Conservation (phyloP, 2,329 filamentous ascomycete species). For the Alternaria triticina region DNA sequence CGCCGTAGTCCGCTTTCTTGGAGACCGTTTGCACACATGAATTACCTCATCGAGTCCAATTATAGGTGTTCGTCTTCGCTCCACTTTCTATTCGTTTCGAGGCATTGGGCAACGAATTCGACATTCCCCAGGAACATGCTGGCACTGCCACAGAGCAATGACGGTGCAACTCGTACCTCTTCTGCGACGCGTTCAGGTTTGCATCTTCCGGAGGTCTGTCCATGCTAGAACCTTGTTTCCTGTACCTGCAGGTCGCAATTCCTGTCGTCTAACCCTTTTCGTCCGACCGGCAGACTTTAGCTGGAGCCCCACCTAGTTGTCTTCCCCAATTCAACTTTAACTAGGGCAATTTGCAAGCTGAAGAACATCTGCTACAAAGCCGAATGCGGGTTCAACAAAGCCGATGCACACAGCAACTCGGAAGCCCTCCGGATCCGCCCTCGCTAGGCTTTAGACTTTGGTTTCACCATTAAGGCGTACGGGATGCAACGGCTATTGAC, state of each 20-base stretch:
- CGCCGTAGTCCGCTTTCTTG: not conserved
- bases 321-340: not conserved
- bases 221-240: constrained; percentile 2
- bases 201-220: not conserved
- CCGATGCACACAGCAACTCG: not conserved
- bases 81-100: not conserved
- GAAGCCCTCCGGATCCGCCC: not conserved
- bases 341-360: not conserved
- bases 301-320: constrained; percentile 1
- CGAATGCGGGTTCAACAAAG: not conserved
- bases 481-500: not conserved
- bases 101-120: not conserved
- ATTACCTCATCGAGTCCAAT: constrained; percentile 1
- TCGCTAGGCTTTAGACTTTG: not conserved
- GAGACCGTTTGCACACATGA: not conserved
- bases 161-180: not conserved
- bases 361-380: not conserved
- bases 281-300: not conserved
- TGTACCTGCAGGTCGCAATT: constrained; percentile 13
- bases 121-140: not conserved
- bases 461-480: not conserved
- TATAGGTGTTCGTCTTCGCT: constrained; percentile 1
- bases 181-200: not conserved
- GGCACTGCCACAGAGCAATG: not conserved
- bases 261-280: not conserved